Base-by-base conservation (phyloP, 306 rosid species). In the Cajanus cajan region DNA sequence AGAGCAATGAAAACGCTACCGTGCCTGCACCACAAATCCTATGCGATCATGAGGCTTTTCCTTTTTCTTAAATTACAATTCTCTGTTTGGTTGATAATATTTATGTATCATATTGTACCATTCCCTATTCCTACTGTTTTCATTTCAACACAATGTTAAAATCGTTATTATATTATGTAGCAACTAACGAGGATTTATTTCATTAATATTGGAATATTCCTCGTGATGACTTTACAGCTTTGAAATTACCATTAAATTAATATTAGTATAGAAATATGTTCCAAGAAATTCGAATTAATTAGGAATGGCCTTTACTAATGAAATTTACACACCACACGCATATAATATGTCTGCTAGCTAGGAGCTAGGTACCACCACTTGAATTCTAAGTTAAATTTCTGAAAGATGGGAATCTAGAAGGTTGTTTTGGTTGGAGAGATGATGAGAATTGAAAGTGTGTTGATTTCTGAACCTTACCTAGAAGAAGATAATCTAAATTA, bases 401-500 rank as follows among this genome's bases (percentile, higher is more conserved):
- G 7, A 48, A 48, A 4, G 22, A 28, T 12, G 73, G 79, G 84
- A 80, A 75, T 82, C 85, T 82, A 76, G 57, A 59, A 59, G 72
- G 64, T 64, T 75, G 52, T 68, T 14, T 71, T 59, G 85, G 82
- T 66, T 68, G 74, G 64, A 59, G 72, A 76, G 80, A 78, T 71
- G 44, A 73, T 28, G 31, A 1, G 31, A 28, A 28, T 28, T 28
- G 59, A 79, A 68, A 36, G 68, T 67, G 16, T 22, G 65, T 58
- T 70, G 73, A 33, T 62, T 66, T 48, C 48, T 24, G 47, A 41
- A 36, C 44, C 44, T 62, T 72, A 28, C 57, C 82, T 19, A 51
- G 16, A 59, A 48, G 72, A 77, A 82, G 88, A 89, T 90, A 89
- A 84, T 81, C 0, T 84, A 79, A 79, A 85, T 21, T 31, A 61